Conservation (phyloP, 768 basidiomycete genomes). For the Boletus huronensis region DNA sequence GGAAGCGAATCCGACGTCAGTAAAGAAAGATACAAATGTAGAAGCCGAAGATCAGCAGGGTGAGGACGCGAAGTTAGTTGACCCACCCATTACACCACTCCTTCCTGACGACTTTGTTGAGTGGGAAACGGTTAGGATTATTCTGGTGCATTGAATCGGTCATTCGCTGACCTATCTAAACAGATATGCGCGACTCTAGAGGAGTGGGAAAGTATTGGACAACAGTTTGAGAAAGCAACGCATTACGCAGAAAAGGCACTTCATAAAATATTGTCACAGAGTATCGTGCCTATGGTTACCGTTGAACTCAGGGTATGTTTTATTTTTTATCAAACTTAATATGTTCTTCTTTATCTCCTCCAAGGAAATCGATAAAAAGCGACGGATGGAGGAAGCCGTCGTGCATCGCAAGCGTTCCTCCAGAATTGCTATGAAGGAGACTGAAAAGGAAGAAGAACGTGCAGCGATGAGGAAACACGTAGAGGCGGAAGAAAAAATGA, state of each 20-base stretch:
- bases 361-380: constrained; percentile 62
- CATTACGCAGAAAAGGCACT: constrained; percentile 81
- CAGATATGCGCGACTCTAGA: constrained; percentile 80
- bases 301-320: constrained; percentile 56
- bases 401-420: constrained; percentile 88
- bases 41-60: constrained; percentile 6
- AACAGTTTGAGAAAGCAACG: constrained; percentile 69
- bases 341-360: constrained; percentile 5
- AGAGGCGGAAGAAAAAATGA: constrained; percentile 66
- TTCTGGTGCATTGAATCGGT: background rate
- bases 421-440: constrained; percentile 79
- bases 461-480: constrained; percentile 54
- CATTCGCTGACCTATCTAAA: background rate
- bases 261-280: constrained; percentile 60
- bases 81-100: constrained; percentile 10
- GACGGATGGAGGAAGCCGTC: constrained; percentile 67
- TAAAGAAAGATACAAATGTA: background rate
- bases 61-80: background rate
- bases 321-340: background rate
- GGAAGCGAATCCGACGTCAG: background rate
- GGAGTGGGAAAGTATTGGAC: constrained; percentile 82
- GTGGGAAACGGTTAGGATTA: constrained; percentile 80
- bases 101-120: constrained; percentile 63
- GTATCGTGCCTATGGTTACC: constrained; percentile 68
- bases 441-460: constrained; percentile 70